These are phyloP conservation scores for Yarrowia sp. DNA, from an alignment of 805 yeast species.

Conservation along the genomic window DNA sequence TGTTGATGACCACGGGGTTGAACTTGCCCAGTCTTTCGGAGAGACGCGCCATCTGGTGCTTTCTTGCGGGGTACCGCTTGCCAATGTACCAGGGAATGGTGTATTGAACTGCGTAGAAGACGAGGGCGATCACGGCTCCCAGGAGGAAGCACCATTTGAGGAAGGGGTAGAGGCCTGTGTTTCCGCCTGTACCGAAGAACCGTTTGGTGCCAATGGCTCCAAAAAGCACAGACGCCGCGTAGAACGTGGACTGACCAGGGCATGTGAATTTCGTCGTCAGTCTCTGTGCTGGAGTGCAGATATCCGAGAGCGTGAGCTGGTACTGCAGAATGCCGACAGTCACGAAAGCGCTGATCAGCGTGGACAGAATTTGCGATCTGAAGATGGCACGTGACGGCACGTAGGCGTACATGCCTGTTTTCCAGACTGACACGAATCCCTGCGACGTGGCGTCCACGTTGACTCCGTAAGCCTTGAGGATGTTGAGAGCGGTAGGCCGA, in stretches of 20 bases:
- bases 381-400: constrained; percentile 66
- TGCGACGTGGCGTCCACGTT: constrained; percentile 69
- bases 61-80: not conserved
- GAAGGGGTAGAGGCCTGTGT: constrained; percentile 42
- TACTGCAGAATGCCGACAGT: constrained; percentile 47
- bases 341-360: constrained; percentile 52
- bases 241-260: constrained; percentile 54
- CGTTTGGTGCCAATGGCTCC: constrained; percentile 59
- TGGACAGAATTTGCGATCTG: constrained; percentile 50
- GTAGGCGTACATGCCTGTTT: constrained; percentile 65
- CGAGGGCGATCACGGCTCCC: constrained; percentile 46
- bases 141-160: constrained; percentile 43
- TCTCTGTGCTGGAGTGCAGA: constrained; percentile 46
- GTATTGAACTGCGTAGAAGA: constrained; percentile 8
- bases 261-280: constrained; percentile 49
- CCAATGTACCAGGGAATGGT: constrained; percentile 11
- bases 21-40: constrained; percentile 26
- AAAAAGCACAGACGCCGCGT: constrained; percentile 57
- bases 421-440: constrained; percentile 62
- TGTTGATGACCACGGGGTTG: constrained; percentile 31
- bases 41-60: constrained; percentile 41
- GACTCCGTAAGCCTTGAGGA: constrained; percentile 64
- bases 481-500: constrained; percentile 66
- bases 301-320: constrained; percentile 48
- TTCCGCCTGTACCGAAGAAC: constrained; percentile 49